Base-by-base conservation (phyloP, 257 asterid species). In the Solanum neorickii region DNA sequence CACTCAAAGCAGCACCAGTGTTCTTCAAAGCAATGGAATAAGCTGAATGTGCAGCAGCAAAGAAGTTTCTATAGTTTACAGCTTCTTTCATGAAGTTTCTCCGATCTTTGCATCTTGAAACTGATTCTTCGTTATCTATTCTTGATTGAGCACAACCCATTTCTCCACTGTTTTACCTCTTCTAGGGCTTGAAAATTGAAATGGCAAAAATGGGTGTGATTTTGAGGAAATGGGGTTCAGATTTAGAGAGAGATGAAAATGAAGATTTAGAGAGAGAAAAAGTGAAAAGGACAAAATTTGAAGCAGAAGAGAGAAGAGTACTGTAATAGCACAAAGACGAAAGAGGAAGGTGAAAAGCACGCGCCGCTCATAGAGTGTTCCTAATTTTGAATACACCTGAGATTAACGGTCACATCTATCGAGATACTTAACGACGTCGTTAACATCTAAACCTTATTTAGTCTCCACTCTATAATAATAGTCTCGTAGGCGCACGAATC, bases 91-190 rank as follows among this genome's bases (percentile, higher is more conserved):
- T 97, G 8, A 92, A 87, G 86, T 97, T 97, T 86, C 98, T 92
- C 84, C 98, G 89, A 73, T 94, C 99, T 91, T 94, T 97, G 86
- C 99, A 97, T 87, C 99, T 94, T 11, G 98, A 89, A 83, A 97
- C 99, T 9, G 98, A 96, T 41, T 97, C 99, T 82, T 94, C 99
- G 87, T 94, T 97, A 82, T 97, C 98, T 23, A 97, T 92, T 87
- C 93, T 97, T 31, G 99, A 97, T 65, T 97, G 98, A 0, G 96
- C 95, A 89, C 99, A 97, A 5, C 98, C 99, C 99, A 97, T 97
- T 82, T 66, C 52, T 29, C 47, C 65, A 82, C 82, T 74, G 41
- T 52, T 31, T 29, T 11, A 37, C 31, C 9, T 33, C 76, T 35
- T 74, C 27, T 21, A 73, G 47, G 72, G 88, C 89, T 90, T 62